Evolutionary conservation across 768 basidiomycete genomes (phyloP).

Genomic region (Leccinum subtestaceum): DNA sequence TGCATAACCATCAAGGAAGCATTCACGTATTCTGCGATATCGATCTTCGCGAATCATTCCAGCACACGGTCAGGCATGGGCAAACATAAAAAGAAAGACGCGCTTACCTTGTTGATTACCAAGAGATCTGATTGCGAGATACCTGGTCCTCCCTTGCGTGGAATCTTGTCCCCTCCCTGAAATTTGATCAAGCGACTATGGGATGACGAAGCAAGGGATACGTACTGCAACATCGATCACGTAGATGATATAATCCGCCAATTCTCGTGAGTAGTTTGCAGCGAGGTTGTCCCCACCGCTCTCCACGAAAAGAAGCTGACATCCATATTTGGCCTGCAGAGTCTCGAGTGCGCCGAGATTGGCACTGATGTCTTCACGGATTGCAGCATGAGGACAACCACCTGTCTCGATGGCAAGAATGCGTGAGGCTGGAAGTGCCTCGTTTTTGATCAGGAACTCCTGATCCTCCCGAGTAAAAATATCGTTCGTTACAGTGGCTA

Average conservation of each 20-base stretch:
- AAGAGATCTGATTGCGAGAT: constrained; percentile 95
- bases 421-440: constrained; percentile 77
- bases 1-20: constrained; percentile 95
- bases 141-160: constrained; percentile 95
- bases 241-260: constrained; percentile 97
- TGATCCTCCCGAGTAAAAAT: constrained; percentile 98
- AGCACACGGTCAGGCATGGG: neutral
- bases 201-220: constrained; percentile 5
- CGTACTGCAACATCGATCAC: constrained; percentile 82
- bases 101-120: constrained; percentile 85
- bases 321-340: constrained; percentile 85
- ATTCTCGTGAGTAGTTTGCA: constrained; percentile 93
- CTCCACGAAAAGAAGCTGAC: constrained; percentile 92
- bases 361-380: constrained; percentile 96
- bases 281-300: constrained; percentile 97
- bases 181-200: constrained; percentile 4
- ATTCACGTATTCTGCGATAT: constrained; percentile 88
- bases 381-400: constrained; percentile 97
- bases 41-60: constrained; percentile 55
- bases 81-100: neutral
- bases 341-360: constrained; percentile 96
- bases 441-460: constrained; percentile 92
- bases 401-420: constrained; percentile 98
- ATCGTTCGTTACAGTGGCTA: constrained; percentile 97
- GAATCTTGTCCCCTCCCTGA: constrained; percentile 97